Percentiles rank a stretch among this genome's conserved stretches.
phyloP scores from a whole-genome alignment of 192 early-diverging fungal species.

The Spizellomyces punctatus region DNA sequence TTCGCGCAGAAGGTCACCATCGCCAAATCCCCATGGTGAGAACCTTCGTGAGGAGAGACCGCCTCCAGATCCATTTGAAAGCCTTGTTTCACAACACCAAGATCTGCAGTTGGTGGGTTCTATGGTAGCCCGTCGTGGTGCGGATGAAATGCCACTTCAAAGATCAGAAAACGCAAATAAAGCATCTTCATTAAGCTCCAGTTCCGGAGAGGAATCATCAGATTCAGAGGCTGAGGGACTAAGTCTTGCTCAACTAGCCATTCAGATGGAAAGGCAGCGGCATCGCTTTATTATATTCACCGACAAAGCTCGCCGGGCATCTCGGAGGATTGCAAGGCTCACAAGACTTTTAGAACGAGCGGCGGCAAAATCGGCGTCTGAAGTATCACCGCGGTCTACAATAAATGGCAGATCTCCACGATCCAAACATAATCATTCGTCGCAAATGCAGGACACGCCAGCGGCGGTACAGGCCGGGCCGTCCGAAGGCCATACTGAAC shows the following conservation, averaged over 20 bases:
- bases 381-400: no score
- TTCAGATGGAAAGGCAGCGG: neutral
- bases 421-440: neutral
- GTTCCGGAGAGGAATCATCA: neutral
- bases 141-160: neutral
- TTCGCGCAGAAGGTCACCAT: no score
- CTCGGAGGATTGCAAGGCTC: slow-evolving; percentile 16
- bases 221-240: neutral
- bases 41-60: neutral
- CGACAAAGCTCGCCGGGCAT: slow-evolving; percentile 3
- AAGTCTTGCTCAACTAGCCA: slow-evolving; percentile 1
- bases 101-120: neutral
- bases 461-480: neutral
- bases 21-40: no score
- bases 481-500: neutral
- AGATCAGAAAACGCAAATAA: no score
- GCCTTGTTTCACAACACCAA: neutral
- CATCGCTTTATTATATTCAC: neutral
- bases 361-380: neutral
- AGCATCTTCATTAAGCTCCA: no score
- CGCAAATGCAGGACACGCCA: neutral
- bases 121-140: neutral
- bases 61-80: neutral
- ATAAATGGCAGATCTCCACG: neutral
- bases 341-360: slow-evolving; percentile 7